Base-by-base conservation (phyloP, 2,329 filamentous ascomycete genomes). In the Xylariaceae sp. region DNA sequence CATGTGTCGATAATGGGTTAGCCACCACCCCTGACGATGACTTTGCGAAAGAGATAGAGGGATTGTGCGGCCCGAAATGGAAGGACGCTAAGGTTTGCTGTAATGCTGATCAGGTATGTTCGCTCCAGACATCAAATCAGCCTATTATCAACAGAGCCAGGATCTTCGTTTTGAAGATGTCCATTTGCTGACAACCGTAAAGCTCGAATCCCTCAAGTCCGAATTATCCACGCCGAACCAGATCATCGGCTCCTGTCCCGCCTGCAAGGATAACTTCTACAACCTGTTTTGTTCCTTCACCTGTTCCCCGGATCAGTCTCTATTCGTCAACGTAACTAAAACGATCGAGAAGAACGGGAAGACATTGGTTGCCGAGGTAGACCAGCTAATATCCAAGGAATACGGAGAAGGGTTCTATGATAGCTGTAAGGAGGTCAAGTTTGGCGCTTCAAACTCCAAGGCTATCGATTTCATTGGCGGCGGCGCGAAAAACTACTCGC, bases 351-450 rank as follows among this genome's bases (percentile, higher is more conserved):
- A 85, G 70, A 77, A 74, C 44, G 81, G 76, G 40, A 85, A 85
- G 64, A 72, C 70, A 1, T 74, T 74, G n/a, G 92, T 97, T 14
- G 91, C 89, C 1, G 91, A 97, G 76, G 77, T 99, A 20, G 93
- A 97, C 70, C 93, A 97, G 69, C 78, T 98, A 5, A 86, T 97
- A 65, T 91, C 91, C 2, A 81, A 92, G 54, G 81, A 89, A 50
- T 98, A 96, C 71, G 93, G 91, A 43, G 81, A 84, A 7, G 92
- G 90, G 1, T 96, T 99, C 77, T 99, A 93, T 72, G 84, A 96
- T 74, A 99, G 95, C 76, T 99, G 95, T 79, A 98, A 98, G 75
- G 92, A 99, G 73, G 93, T 99, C 75, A 99, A 99, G 71, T 97
- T 98, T 68, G 95, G 95, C 37, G 89, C 93, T 6, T 93, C 93